These are phyloP conservation scores for Rhizophagus clarus DNA, from an alignment of 192 early-diverging fungal genomes.

Conservation along the genomic window DNA sequence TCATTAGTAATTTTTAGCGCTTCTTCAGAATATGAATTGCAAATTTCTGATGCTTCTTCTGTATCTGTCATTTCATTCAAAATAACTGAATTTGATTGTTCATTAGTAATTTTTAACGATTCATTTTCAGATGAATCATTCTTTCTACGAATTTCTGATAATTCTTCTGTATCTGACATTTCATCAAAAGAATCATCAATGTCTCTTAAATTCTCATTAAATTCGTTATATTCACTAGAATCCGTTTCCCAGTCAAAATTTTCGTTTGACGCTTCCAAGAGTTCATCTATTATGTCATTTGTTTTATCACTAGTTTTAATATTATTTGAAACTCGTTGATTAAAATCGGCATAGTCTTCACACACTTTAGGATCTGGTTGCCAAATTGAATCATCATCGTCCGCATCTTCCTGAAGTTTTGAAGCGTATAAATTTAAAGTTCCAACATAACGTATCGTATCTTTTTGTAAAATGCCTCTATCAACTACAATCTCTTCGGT, in stretches of 20 bases:
- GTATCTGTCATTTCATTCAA: not conserved
- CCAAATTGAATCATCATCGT: slow-evolving; percentile 9
- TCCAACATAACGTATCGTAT: not conserved
- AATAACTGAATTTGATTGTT: not conserved
- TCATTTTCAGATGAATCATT: not conserved
- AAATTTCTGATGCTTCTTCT: too few relatives aligned
- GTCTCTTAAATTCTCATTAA: not conserved
- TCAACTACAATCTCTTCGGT: not conserved
- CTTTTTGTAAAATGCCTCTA: slow-evolving; percentile 8
- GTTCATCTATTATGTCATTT: too few relatives aligned
- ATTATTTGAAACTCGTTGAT: not conserved
- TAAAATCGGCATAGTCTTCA: not conserved
- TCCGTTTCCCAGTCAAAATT: not conserved
- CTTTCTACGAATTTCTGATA: not conserved
- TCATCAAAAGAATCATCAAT: not conserved
- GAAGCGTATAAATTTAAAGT: not conserved
- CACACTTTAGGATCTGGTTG: not conserved
- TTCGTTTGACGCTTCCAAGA: not conserved
- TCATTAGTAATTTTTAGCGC: not conserved
- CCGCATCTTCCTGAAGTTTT: not conserved
- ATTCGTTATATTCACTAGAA: not conserved
- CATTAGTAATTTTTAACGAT: not conserved
- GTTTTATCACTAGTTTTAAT: too few relatives aligned
- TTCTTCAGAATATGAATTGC: too few relatives aligned
- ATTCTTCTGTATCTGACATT: not conserved